Base-by-base conservation (phyloP, 805 yeast genomes). In the Kuraishia piskuri region DNA sequence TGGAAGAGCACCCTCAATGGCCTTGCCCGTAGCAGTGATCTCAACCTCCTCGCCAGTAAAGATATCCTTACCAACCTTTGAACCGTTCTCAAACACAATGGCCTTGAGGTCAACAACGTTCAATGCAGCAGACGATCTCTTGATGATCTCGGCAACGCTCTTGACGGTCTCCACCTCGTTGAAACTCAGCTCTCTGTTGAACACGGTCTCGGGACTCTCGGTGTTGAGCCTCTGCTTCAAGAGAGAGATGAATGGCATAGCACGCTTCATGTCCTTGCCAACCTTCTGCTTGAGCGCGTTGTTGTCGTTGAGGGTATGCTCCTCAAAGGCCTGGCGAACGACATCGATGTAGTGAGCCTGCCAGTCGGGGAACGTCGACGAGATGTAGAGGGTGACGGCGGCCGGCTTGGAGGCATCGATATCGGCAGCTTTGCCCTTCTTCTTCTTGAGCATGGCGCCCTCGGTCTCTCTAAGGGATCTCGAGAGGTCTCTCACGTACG, bases 221-320 rank as follows among this genome's bases (percentile, higher is more conserved):
- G 70, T 71, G 45, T 76, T 71, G 59, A 94, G 77, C 73, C 96
- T 83, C 66, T 85, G 88, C 71, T 94, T 91, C 69, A 94, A 75
- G 61, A 82, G 74, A 58, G 92, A 84, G 57, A 94, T 90, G 69
- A 91, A 92, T 55, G 98, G 98, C 98, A 94, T 94, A 56, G 96
- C 97, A 62, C 95, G 86, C 80, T 94, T 94, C 88, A 91, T 88
- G 64, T 94, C 98, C 68, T 84, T 85, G 59, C 88, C 88, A 56
- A 87, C 83, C 66, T 75, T 80, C 60, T 82, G 79, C 68, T 79
- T 85, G 61, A 87, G 74, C 54, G 72, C 73, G 63, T 77, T 78
- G 72, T 78, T 85, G 67, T 87, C 92, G 58, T 83, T 75, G 63
- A 87, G 75, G 25, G 80, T 70, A 40, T 81, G 84, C 49, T 67